Percentiles rank a stretch among this genome's conserved stretches.
phyloP scores from a whole-genome alignment of 306 rosid species.

The Glycine tomentella region DNA sequence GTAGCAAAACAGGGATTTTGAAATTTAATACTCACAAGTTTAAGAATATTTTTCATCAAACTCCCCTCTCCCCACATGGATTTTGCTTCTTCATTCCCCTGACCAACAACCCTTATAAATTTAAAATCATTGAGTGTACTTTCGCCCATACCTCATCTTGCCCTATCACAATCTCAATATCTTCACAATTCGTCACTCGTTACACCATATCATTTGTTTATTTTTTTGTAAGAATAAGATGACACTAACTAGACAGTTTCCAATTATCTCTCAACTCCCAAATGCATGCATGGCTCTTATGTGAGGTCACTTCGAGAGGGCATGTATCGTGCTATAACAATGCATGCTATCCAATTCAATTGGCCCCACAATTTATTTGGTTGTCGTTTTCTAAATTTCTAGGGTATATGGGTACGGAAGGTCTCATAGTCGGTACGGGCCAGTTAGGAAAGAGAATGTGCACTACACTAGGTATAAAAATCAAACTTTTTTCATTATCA shows the following conservation, averaged over 20 bases:
- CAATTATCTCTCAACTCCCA: constrained; percentile 39
- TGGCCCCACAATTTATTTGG: constrained; percentile 50
- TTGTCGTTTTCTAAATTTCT: constrained; percentile 42
- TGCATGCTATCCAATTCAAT: background rate
- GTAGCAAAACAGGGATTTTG: constrained; percentile 42
- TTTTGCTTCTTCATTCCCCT: constrained; percentile 65
- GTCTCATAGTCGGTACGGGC: constrained; percentile 64
- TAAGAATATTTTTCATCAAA: constrained; percentile 14
- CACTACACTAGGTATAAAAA: background rate
- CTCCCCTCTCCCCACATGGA: constrained; percentile 67
- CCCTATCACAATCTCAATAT: constrained; percentile 9
- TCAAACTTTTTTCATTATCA: background rate
- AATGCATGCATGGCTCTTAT: constrained; percentile 52
- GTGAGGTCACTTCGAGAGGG: constrained; percentile 37
- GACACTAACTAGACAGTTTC: background rate
- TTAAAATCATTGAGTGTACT: constrained; percentile 51
- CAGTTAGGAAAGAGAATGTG: constrained; percentile 54
- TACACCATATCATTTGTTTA: constrained; percentile 18
- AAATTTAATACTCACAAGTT: constrained; percentile 46
- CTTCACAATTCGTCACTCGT: background rate
- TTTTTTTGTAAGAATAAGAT: constrained; percentile 25
- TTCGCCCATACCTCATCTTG: constrained; percentile 55
- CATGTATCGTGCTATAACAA: background rate
- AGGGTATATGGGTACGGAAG: constrained; percentile 65
- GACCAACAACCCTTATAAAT: constrained; percentile 55